Conservation (phyloP, 2,329 filamentous ascomycete genomes). For the Colletotrichum australisinense region DNA sequence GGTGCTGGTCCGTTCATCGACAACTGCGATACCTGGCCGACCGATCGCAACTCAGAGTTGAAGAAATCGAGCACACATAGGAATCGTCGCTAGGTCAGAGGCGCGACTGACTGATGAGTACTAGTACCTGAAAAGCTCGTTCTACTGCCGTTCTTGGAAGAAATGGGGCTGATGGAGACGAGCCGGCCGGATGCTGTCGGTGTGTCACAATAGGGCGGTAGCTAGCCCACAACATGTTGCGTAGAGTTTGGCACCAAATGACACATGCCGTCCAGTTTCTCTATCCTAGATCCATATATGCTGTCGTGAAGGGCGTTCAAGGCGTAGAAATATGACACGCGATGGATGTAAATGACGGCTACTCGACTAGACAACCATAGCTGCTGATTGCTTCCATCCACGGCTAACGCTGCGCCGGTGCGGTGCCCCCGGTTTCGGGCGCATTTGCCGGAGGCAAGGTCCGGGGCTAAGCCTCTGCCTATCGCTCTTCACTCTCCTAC, state of each 20-base stretch:
- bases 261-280: neutral
- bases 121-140: neutral
- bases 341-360: slow-evolving; percentile 2
- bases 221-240: neutral
- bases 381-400: neutral
- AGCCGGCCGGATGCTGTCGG: neutral
- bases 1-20: neutral
- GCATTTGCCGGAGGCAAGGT: neutral
- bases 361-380: neutral
- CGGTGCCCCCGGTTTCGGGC: neutral
- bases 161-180: neutral
- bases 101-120: neutral
- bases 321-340: neutral
- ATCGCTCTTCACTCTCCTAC: slow-evolving; percentile 5
- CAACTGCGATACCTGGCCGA: neutral
- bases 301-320: neutral
- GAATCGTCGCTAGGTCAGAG: too few relatives aligned
- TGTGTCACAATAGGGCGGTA: neutral
- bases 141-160: neutral
- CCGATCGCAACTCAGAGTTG: neutral
- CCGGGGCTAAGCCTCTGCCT: slow-evolving; percentile 1
- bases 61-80: neutral
- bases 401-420: neutral
- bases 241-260: neutral
- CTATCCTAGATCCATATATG: neutral